phyloP scores from a whole-genome alignment of 176 grass and related monocot genomes.

The Oryza glaberrima region DNA sequence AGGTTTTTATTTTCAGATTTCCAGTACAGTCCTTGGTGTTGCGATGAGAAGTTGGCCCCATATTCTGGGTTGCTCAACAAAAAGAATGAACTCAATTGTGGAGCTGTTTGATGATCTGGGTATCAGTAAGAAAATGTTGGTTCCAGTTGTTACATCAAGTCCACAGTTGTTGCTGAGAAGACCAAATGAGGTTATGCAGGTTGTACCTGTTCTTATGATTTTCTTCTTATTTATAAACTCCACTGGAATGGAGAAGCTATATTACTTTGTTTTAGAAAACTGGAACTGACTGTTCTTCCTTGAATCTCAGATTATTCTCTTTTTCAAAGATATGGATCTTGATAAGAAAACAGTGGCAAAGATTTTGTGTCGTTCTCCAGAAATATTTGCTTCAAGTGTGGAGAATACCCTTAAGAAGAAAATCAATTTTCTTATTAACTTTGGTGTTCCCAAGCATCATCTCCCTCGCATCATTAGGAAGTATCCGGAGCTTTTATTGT shows the following conservation, averaged over 20 bases:
- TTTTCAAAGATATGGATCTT: conserved; percentile 74
- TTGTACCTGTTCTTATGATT: conserved; percentile 26
- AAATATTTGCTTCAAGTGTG: conserved; percentile 78
- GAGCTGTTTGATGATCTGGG: conserved; percentile 68
- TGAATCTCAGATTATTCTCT: conserved; percentile 47
- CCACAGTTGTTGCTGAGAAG: conserved; percentile 89
- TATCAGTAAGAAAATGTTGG: conserved; percentile 67
- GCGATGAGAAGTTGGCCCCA: conserved; percentile 86
- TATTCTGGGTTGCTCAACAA: conserved; percentile 74
- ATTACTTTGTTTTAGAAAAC: conserved; percentile 15
- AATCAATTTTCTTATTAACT: conserved; percentile 69
- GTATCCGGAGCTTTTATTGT: conserved; percentile 84
- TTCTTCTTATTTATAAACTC: conserved; percentile 12
- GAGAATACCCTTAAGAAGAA: conserved; percentile 83
- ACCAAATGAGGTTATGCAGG: conserved; percentile 74
- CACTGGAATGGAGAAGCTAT: conserved; percentile 18
- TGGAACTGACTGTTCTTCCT: conserved; percentile 8
- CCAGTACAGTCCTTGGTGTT: conserved; percentile 44
- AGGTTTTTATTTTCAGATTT: conserved; percentile 56
- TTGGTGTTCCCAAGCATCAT: conserved; percentile 67
- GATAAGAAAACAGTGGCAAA: conserved; percentile 57
- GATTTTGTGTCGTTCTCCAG: conserved; percentile 67
- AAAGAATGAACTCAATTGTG: conserved; percentile 65
- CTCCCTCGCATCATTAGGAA: conserved; percentile 82
- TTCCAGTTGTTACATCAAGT: conserved; percentile 82